These are phyloP conservation scores for Diversispora eburnea DNA, from an alignment of 192 early-diverging fungal species.

Conservation along the genomic window DNA sequence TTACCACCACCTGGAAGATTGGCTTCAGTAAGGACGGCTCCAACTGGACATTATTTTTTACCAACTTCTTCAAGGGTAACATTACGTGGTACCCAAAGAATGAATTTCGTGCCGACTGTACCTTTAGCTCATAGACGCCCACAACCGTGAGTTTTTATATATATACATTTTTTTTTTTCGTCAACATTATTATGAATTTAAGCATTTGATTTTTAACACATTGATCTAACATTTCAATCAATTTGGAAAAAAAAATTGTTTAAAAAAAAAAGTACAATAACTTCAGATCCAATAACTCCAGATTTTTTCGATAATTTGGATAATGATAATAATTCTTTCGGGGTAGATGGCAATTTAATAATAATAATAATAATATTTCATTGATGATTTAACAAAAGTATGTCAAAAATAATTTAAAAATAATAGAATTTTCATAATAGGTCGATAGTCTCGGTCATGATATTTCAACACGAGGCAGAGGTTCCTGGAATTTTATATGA, in stretches of 20 bases:
- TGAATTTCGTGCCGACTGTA: slow-evolving; percentile 8
- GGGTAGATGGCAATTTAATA: background rate
- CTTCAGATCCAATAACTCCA: background rate
- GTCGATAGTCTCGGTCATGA: no score
- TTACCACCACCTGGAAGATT: slow-evolving; percentile 18
- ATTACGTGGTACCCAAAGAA: slow-evolving; percentile 12
- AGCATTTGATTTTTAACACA: background rate
- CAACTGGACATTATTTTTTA: slow-evolving; percentile 19
- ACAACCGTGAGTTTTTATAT: slow-evolving; percentile 14
- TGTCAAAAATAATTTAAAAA: background rate
- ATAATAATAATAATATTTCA: background rate
- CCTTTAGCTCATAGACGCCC: slow-evolving; percentile 1
- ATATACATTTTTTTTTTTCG: no score
- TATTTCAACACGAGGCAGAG: no score
- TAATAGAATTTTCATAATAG: background rate
- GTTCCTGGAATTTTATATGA: no score
- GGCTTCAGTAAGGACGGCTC: slow-evolving; percentile 2
- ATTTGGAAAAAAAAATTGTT: background rate
- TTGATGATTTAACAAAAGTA: background rate
- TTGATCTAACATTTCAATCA: background rate
- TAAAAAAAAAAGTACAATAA: background rate
- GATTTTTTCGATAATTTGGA: background rate
- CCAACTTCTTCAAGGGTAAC: slow-evolving; percentile 22
- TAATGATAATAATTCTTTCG: background rate
- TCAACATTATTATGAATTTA: no score